These are phyloP conservation scores for Globisporangium solare DNA, from an alignment of 352 stramenopile genomes.

Conservation along the genomic window DNA sequence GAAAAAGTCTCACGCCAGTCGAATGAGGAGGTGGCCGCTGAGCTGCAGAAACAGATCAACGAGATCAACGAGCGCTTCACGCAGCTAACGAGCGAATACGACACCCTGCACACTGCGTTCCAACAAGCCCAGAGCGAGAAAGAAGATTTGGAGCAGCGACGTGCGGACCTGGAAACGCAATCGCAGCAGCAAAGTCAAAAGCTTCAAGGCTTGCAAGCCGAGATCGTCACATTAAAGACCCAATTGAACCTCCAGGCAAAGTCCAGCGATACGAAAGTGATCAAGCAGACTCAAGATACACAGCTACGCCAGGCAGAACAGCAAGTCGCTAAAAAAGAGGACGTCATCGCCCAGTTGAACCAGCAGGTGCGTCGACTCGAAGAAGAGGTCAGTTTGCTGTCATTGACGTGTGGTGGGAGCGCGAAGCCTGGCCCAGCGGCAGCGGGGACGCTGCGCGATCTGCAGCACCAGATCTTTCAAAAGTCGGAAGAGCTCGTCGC, in stretches of 20 bases:
- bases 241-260: constrained; percentile 2
- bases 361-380: constrained; percentile 39
- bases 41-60: constrained; percentile 48
- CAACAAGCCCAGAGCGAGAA: constrained; percentile 27
- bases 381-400: constrained; percentile 46
- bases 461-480: constrained; percentile 66
- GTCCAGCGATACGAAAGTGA: constrained; percentile 21
- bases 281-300: constrained; percentile 31
- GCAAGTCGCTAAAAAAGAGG: constrained; percentile 28
- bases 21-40: constrained; percentile 31
- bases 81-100: constrained; percentile 52
- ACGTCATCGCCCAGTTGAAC: constrained; percentile 25
- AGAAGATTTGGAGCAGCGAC: constrained; percentile 20
- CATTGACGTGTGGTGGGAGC: constrained; percentile 19
- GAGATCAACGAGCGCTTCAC: constrained; percentile 52
- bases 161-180: constrained; percentile 18
- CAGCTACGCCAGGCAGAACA: constrained; percentile 32
- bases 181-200: constrained; percentile 18
- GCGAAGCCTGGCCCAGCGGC: constrained; percentile 21
- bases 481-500: constrained; percentile 73
- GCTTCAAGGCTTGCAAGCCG: constrained; percentile 23
- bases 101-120: constrained; percentile 32
- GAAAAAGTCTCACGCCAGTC: constrained; percentile 26
- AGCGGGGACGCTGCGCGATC: constrained; percentile 28
- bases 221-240: constrained; percentile 15